Evolutionary conservation across 768 basidiomycete species (phyloP), one percentile per base, ranked within the genome.

Genomic region (Rhodotorula toruloides): DNA sequence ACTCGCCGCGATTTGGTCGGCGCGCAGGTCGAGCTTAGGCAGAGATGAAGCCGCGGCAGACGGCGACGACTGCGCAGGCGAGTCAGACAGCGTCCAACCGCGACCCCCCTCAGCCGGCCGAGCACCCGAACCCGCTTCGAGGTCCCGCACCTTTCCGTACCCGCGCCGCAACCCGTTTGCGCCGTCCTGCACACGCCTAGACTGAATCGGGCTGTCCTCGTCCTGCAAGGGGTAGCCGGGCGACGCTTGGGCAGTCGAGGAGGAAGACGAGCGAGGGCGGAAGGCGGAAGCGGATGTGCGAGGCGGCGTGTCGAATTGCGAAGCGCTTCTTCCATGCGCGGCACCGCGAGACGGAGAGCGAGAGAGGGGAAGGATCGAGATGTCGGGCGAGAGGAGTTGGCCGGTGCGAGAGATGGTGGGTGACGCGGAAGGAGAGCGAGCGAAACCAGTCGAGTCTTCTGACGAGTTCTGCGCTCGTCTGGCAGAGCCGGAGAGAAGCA

Each of bases 131-230:
- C 40, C 29, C 11, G 21, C 29, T 2, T 46, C n/a, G n/a, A n/a
- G n/a, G n/a, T n/a, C n/a, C n/a, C 27, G 14, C 31, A 21, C 9
- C 42, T 8, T 17, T 22, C 42, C 8, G 42, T 10, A 5, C 17
- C n/a, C 48, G 32, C 32, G 39, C 5, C 54, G 40, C 7, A 48
- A 40, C 0, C 22, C 10, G 40, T 46, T 3, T 1, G n/a, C 29
- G 21, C 40, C 21, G 16, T 48, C 54, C 32, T 39, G 54, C 22
- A 54, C 21, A 8, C 46, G 56, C 2, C 32, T 25, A 13, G 53
- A 40, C 11, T 29, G 16, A 60, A 70, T 54, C 16, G 68, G 63
- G 10, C 39, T 32, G 49, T 70, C 63, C 14, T 70, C 63, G 46
- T 57, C 37, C n/a, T 42, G 44, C 27, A 29, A 12, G 9, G 29